These are phyloP conservation scores for Pythium grandisporangium DNA, from an alignment of 352 stramenopile genomes.

Conservation along the genomic window DNA sequence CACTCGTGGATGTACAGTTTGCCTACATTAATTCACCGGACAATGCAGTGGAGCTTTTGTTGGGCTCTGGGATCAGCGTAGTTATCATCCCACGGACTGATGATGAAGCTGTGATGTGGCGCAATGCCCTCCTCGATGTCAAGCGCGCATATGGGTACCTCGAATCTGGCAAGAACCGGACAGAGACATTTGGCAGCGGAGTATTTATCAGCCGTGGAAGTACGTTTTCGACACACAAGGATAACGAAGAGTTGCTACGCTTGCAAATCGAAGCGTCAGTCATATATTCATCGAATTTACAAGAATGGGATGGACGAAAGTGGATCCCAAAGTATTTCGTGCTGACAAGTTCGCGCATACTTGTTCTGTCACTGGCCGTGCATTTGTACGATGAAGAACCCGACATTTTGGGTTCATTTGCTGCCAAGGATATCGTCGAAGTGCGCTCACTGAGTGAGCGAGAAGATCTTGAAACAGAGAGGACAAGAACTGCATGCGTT, in stretches of 20 bases:
- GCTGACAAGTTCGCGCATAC: slow-evolving; percentile 66
- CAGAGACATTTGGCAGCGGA: slow-evolving; percentile 58
- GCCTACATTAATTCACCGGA: slow-evolving; percentile 79
- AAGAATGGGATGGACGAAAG: slow-evolving; percentile 80
- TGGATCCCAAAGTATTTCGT: slow-evolving; percentile 89
- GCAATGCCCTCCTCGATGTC: slow-evolving; percentile 67
- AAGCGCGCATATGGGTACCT: slow-evolving; percentile 73
- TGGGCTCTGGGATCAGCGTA: slow-evolving; percentile 56
- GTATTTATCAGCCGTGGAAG: slow-evolving; percentile 81
- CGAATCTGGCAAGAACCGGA: slow-evolving; percentile 67
- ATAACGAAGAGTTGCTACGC: slow-evolving; percentile 80
- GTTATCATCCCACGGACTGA: slow-evolving; percentile 79
- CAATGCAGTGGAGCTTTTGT: slow-evolving; percentile 76
- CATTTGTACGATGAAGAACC: slow-evolving; percentile 85
- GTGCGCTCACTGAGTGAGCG: slow-evolving; percentile 72
- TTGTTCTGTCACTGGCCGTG: slow-evolving; percentile 72
- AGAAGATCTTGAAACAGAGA: slow-evolving; percentile 50
- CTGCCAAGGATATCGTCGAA: slow-evolving; percentile 71
- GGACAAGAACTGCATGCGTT: slow-evolving; percentile 46
- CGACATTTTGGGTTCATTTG: slow-evolving; percentile 74
- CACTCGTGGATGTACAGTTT: slow-evolving; percentile 74
- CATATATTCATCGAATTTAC: slow-evolving; percentile 76
- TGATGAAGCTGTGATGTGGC: slow-evolving; percentile 81
- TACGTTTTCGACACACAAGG: slow-evolving; percentile 76
- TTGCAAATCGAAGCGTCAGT: slow-evolving; percentile 75